Percentiles rank a stretch among this genome's conserved stretches.
Conservation (phyloP, 1,139 yeast genomes). For the Pichia sp. region DNA sequence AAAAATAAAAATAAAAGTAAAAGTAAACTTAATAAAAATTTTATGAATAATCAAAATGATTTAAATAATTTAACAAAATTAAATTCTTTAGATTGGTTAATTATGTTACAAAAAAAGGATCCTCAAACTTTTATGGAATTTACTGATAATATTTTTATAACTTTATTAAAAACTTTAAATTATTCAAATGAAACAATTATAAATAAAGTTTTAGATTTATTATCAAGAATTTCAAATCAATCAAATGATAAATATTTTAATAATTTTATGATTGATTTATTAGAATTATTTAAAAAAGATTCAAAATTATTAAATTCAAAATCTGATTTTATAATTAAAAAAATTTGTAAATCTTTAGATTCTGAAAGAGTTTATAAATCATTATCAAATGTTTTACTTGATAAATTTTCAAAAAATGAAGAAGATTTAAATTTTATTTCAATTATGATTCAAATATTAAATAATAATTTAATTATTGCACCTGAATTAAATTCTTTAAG, state of each 20-base stretch:
- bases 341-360: conserved; percentile 72
- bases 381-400: conserved; percentile 67
- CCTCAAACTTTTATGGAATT: conserved; percentile 56
- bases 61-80: conserved; percentile 77
- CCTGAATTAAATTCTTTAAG: conserved; percentile 72
- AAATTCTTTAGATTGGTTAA: conserved; percentile 88
- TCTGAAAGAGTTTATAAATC: conserved; percentile 82
- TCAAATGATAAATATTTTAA: conserved; percentile 75
- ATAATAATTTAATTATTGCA: conserved; percentile 82
- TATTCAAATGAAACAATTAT: conserved; percentile 87
- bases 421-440: conserved; percentile 62
- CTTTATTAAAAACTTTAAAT: conserved; percentile 71
- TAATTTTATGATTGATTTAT: conserved; percentile 65
- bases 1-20: background rate
- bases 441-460: conserved; percentile 79
- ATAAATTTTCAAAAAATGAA: conserved; percentile 26
- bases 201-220: conserved; percentile 64
- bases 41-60: conserved; percentile 45
- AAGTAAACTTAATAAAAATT: conserved; percentile 25
- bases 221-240: conserved; percentile 73
- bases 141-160: conserved; percentile 65
- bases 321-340: conserved; percentile 80
- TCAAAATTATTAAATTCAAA: conserved; percentile 57
- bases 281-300: conserved; percentile 64
- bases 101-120: conserved; percentile 70